Percentiles rank a stretch among this genome's conserved stretches.
phyloP scores from a whole-genome alignment of 768 basidiomycete species.

The Lactarius evosmus region DNA sequence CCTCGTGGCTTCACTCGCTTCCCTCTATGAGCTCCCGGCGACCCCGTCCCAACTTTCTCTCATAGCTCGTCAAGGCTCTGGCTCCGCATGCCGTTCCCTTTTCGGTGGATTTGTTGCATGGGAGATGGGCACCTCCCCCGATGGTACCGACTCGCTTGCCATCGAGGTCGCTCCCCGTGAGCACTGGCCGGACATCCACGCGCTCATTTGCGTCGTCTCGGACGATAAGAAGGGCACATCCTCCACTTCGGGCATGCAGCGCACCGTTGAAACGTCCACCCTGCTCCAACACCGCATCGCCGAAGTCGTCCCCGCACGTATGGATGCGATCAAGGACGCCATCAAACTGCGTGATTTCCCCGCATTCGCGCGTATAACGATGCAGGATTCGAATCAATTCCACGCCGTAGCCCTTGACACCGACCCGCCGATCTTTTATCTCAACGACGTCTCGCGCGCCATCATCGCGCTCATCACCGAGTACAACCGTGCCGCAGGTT shows the following conservation, averaged over 20 bases:
- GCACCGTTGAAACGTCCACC: constrained; percentile 87
- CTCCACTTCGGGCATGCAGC: constrained; percentile 96
- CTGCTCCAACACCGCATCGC: constrained; percentile 88
- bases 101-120: constrained; percentile 98
- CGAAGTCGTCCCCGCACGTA: constrained; percentile 81
- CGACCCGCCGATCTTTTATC: constrained; percentile 96
- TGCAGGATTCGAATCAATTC: constrained; percentile 98
- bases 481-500: constrained; percentile 79
- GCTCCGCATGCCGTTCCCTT: constrained; percentile 96
- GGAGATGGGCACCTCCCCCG: constrained; percentile 64
- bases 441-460: constrained; percentile 96
- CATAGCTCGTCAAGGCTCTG: constrained; percentile 96
- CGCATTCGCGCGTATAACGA: constrained; percentile 85
- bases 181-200: constrained; percentile 96
- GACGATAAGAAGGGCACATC: constrained; percentile 96
- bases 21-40: constrained; percentile 78
- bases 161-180: constrained; percentile 77
- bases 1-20: constrained; percentile 82
- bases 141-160: constrained; percentile 86
- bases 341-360: constrained; percentile 82
- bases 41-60: constrained; percentile 80
- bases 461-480: constrained; percentile 90
- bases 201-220: constrained; percentile 94
- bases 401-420: constrained; percentile 98
- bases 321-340: constrained; percentile 77